phyloP scores from a whole-genome alignment of 2,329 filamentous ascomycete species.

The Thermomyces lanuginosus region DNA sequence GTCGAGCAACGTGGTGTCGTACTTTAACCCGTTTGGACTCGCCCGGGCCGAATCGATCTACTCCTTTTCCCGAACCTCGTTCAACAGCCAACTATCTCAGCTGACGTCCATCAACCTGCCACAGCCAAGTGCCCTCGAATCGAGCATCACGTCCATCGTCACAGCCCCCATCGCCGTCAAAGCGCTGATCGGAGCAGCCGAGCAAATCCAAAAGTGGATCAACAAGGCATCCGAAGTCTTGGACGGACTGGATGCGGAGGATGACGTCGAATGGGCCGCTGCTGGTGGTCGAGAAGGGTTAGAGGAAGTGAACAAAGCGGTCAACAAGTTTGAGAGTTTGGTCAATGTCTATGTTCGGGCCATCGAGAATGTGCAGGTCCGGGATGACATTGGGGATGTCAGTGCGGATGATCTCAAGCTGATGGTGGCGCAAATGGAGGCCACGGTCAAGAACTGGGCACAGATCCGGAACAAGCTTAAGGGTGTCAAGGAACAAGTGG shows the following conservation, averaged over 20 bases:
- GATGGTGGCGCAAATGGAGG: constrained; percentile 79
- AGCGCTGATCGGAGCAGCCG: constrained; percentile 69
- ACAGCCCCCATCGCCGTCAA: constrained; percentile 70
- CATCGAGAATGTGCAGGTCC: constrained; percentile 78
- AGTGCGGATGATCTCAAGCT: constrained; percentile 53
- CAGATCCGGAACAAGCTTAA: constrained; percentile 63
- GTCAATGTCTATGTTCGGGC: constrained; percentile 85
- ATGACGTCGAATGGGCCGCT: constrained; percentile 91
- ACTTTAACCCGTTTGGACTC: constrained; percentile 30
- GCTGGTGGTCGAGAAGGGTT: constrained; percentile 52
- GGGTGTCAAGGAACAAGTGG: constrained; percentile 73
- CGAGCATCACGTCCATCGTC: constrained; percentile 67
- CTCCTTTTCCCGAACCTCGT: constrained; percentile 79
- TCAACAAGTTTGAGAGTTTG: constrained; percentile 69
- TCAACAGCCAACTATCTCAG: constrained; percentile 83
- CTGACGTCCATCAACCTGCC: constrained; percentile 81
- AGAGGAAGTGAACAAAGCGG: constrained; percentile 48
- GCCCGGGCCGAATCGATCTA: constrained; percentile 73
- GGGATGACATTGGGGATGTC: constrained; percentile 58
- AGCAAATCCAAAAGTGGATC: constrained; percentile 91
- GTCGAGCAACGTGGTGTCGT: constrained; percentile 21
- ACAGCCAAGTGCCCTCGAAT: constrained; percentile 66
- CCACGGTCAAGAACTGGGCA: constrained; percentile 68
- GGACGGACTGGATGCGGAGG: constrained; percentile 75
- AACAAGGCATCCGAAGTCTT: constrained; percentile 81